These are phyloP conservation scores for Botrytis galanthina DNA, from an alignment of 2,329 filamentous ascomycete genomes.

Conservation along the genomic window DNA sequence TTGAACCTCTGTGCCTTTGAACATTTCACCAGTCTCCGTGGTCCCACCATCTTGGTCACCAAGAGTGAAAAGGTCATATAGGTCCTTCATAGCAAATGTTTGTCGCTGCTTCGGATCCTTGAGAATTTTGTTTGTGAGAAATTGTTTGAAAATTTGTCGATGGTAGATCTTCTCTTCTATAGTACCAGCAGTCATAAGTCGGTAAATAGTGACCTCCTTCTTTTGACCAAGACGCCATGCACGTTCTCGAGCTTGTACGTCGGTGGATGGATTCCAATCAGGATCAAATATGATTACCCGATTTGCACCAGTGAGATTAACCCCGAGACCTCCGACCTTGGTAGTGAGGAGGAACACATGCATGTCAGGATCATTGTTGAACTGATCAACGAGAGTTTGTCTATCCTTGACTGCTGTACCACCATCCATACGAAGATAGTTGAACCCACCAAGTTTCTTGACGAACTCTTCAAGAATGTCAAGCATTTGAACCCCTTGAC, in stretches of 20 bases:
- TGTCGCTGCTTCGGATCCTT: conserved; percentile 92
- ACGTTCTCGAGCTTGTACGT: conserved; percentile 89
- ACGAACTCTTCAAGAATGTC: conserved; percentile 89
- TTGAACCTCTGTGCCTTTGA: conserved; percentile 80
- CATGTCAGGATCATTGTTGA: conserved; percentile 77
- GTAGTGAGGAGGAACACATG: conserved; percentile 93
- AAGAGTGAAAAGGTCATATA: conserved; percentile 88
- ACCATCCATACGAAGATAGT: conserved; percentile 89
- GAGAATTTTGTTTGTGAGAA: conserved; percentile 92
- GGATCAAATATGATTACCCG: conserved; percentile 98
- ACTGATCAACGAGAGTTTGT: conserved; percentile 87
- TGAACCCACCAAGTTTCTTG: conserved; percentile 62
- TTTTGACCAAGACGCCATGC: conserved; percentile 97
- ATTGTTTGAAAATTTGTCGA: conserved; percentile 97
- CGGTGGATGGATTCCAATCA: conserved; percentile 97
- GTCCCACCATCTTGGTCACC: conserved; percentile 64
- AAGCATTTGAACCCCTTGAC: conserved; percentile 91
- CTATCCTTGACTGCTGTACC: conserved; percentile 82
- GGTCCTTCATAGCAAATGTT: conserved; percentile 82
- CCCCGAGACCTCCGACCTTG: conserved; percentile 88
- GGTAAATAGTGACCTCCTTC: conserved; percentile 90
- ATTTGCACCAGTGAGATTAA: conserved; percentile 92
- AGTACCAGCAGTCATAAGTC: conserved; percentile 95
- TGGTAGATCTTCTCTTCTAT: conserved; percentile 99
- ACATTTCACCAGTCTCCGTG: conserved; percentile 82